Percentiles rank a stretch among this genome's conserved stretches.
Conservation (phyloP, 768 basidiomycete species). For the Suillus spraguei region DNA sequence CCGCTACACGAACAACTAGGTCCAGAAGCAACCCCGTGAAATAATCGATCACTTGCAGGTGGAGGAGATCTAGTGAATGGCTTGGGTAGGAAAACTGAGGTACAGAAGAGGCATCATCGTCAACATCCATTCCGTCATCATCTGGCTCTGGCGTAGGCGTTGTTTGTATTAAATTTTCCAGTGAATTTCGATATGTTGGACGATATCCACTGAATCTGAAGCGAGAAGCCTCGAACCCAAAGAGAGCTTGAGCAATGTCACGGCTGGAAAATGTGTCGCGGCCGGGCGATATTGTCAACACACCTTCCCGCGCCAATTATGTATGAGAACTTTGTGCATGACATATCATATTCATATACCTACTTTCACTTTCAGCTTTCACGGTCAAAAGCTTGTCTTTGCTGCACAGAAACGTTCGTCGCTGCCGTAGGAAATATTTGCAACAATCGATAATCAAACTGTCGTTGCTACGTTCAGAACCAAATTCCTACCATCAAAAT, state of each 20-base stretch:
- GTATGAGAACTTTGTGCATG: constrained; percentile 2
- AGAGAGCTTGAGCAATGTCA: constrained; percentile 51
- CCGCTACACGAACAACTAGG: constrained; percentile 57
- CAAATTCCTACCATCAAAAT: constrained; percentile 17
- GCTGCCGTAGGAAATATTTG: constrained; percentile 51
- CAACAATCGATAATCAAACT: constrained; percentile 77
- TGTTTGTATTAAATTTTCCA: constrained; percentile 19
- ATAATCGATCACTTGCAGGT: constrained; percentile 68
- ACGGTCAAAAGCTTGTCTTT: constrained; percentile 70
- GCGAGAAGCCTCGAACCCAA: constrained; percentile 41
- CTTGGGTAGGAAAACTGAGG: constrained; percentile 41
- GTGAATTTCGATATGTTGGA: constrained; percentile 39
- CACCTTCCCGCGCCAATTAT: constrained; percentile 25
- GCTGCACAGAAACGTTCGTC: constrained; percentile 64
- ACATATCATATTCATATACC: constrained; percentile 20
- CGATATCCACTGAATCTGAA: constrained; percentile 43
- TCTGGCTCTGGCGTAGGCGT: constrained; percentile 27
- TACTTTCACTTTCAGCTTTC: constrained; percentile 50
- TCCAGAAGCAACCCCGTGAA: constrained; percentile 63
- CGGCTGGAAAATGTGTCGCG: constrained; percentile 49
- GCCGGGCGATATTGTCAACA: constrained; percentile 31
- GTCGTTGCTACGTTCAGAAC: constrained; percentile 57
- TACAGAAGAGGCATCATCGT: constrained; percentile 45
- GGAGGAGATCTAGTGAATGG: constrained; percentile 66
- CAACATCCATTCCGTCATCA: constrained; percentile 61